phyloP scores from a whole-genome alignment of 805 yeast genomes.

The Metschnikowia similis region DNA sequence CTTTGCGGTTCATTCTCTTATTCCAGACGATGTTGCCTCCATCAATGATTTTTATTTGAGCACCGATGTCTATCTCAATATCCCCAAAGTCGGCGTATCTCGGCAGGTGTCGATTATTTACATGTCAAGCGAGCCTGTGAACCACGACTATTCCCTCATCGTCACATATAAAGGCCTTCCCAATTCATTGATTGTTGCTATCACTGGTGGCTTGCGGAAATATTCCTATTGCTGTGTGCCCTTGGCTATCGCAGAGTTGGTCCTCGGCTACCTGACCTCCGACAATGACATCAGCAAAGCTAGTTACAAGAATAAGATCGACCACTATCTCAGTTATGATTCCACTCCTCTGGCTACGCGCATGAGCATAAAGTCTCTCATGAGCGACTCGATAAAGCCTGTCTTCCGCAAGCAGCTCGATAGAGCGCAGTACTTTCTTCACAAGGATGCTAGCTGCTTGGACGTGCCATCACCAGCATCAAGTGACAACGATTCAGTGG shows the following conservation, averaged over 20 bases:
- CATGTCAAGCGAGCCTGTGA: slow-evolving; percentile 18
- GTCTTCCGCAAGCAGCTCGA: slow-evolving; percentile 25
- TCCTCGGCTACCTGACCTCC: slow-evolving; percentile 7
- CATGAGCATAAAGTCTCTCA: slow-evolving; percentile 26
- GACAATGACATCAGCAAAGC: not conserved
- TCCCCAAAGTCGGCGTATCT: slow-evolving; percentile 19
- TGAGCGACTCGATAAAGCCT: slow-evolving; percentile 26
- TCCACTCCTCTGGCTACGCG: slow-evolving; percentile 21
- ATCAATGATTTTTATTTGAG: slow-evolving; percentile 32
- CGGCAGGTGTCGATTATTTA: slow-evolving; percentile 21
- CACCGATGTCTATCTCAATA: slow-evolving; percentile 30
- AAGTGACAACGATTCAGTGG: slow-evolving; percentile 5
- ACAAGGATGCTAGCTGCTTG: slow-evolving; percentile 18
- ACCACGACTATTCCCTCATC: slow-evolving; percentile 28
- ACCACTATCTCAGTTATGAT: slow-evolving; percentile 19
- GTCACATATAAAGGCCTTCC: slow-evolving; percentile 24
- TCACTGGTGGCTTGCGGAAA: slow-evolving; percentile 40
- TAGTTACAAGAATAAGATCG: slow-evolving; percentile 14
- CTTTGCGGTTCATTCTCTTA: slow-evolving; percentile 28
- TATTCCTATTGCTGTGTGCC: slow-evolving; percentile 37
- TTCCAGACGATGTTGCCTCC: slow-evolving; percentile 32
- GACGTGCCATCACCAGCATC: slow-evolving; percentile 6
- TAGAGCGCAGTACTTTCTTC: slow-evolving; percentile 29
- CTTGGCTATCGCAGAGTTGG: slow-evolving; percentile 17
- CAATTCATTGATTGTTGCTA: slow-evolving; percentile 30